Percentiles rank a stretch among this genome's conserved stretches.
Evolutionary conservation across 768 basidiomycete genomes (phyloP).

Genomic region (Tylopilus vinaceipallidus): DNA sequence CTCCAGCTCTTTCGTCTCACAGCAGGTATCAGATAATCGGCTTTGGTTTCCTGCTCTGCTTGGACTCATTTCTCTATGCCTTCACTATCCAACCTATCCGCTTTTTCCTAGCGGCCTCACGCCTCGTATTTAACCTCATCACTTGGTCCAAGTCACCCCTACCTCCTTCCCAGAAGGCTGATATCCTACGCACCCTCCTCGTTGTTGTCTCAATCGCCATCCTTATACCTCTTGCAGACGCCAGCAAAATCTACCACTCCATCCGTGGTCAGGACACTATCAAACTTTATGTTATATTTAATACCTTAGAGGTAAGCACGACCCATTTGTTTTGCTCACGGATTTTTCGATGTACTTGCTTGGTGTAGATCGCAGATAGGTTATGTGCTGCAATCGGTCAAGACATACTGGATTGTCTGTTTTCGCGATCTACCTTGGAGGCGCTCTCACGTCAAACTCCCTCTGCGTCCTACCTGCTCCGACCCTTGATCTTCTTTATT

Average conservation of each 20-base stretch:
- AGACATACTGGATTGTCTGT: slow-evolving; percentile 94
- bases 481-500: slow-evolving; percentile 81
- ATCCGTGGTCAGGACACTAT: slow-evolving; percentile 98
- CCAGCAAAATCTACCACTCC: slow-evolving; percentile 96
- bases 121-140: slow-evolving; percentile 50
- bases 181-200: slow-evolving; percentile 79
- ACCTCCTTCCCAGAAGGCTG: slow-evolving; percentile 88
- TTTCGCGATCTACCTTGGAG: slow-evolving; percentile 87
- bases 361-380: slow-evolving; percentile 82
- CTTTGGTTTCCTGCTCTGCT: slow-evolving; percentile 90
- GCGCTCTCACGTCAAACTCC: slow-evolving; percentile 62
- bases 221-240: slow-evolving; percentile 82
- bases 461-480: slow-evolving; percentile 62
- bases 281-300: slow-evolving; percentile 98
- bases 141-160: slow-evolving; percentile 53
- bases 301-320: slow-evolving; percentile 84
- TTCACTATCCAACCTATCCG: slow-evolving; percentile 98
- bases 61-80: slow-evolving; percentile 96
- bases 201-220: slow-evolving; percentile 72
- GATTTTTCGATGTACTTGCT: not conserved
- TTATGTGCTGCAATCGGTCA: slow-evolving; percentile 96
- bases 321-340: not conserved
- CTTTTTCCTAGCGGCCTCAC: slow-evolving; percentile 60
- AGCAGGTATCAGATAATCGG: slow-evolving; percentile 64
- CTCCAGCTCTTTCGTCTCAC: slow-evolving; percentile 13